Evolutionary conservation across 2,329 filamentous ascomycete genomes (phyloP).

Genomic region (Coniochaeta ligniaria): DNA sequence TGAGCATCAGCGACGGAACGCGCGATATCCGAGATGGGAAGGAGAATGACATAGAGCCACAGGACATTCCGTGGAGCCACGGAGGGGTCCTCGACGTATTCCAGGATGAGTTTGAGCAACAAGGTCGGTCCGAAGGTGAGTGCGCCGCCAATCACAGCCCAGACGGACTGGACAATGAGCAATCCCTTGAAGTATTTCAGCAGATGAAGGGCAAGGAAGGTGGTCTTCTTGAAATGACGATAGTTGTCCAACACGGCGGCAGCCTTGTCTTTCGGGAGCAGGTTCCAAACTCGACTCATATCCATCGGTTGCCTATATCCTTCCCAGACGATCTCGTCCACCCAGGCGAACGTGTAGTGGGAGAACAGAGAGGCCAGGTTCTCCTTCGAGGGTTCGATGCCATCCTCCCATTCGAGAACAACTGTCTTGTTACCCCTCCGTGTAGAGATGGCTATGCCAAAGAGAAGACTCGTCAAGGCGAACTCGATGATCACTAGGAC

Average conservation of each 20-base stretch:
- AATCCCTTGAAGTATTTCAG: conserved; percentile 75
- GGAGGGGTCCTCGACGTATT: conserved; percentile 83
- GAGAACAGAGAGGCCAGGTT: conserved; percentile 85
- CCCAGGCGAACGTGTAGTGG: conserved; percentile 81
- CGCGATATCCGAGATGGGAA: conserved; percentile 75
- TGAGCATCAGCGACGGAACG: conserved; percentile 80
- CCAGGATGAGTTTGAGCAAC: conserved; percentile 81
- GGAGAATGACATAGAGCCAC: conserved; percentile 90
- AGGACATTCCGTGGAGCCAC: conserved; percentile 75
- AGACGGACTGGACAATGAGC: conserved; percentile 69
- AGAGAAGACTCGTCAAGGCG: conserved; percentile 63
- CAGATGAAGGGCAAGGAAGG: conserved; percentile 70
- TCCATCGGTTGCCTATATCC: conserved; percentile 83
- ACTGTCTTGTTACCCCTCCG: conserved; percentile 90
- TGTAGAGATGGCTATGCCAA: conserved; percentile 69
- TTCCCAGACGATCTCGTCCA: conserved; percentile 81
- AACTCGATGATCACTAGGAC: conserved; percentile 69
- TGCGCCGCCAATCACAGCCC: conserved; percentile 71
- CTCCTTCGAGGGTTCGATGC: conserved; percentile 79
- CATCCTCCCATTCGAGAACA: conserved; percentile 80
- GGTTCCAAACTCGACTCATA: conserved; percentile 84
- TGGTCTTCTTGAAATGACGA: conserved; percentile 76
- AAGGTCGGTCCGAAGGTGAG: conserved; percentile 90
- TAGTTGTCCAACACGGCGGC: conserved; percentile 73
- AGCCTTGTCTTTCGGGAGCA: conserved; percentile 83